Conservation (phyloP, 2,329 filamentous ascomycete genomes). For the Penicillium aurantiogriseum region DNA sequence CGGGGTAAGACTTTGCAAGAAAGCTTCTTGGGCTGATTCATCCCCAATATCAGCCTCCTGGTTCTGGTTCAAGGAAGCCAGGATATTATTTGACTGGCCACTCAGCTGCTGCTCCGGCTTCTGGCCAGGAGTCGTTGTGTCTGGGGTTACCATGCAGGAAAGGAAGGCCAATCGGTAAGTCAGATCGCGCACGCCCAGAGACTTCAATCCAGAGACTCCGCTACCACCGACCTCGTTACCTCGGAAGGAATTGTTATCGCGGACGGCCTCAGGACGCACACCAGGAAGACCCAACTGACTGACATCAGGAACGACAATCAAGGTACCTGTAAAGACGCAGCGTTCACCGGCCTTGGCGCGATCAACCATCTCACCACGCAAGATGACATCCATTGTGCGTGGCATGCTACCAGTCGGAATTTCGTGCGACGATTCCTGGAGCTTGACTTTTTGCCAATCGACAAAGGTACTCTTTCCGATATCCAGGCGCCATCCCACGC, state of each 20-base stretch:
- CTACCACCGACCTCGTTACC: constrained; percentile 77
- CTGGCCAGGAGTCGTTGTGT: constrained; percentile 76
- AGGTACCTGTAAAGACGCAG: constrained; percentile 92
- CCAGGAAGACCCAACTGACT: constrained; percentile 92
- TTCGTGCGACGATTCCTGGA: constrained; percentile 97
- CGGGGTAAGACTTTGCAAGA: constrained; percentile 79
- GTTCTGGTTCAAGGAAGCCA: constrained; percentile 76
- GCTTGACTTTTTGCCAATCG: constrained; percentile 98
- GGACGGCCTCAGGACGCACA: constrained; percentile 74
- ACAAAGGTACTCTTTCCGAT: constrained; percentile 97
- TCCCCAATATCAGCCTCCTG: constrained; percentile 68
- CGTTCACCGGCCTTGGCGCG: constrained; percentile 96
- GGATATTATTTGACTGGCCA: constrained; percentile 77
- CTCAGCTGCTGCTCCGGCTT: constrained; percentile 65
- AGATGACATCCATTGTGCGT: constrained; percentile 92
- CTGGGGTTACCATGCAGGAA: constrained; percentile 91
- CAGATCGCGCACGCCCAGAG: constrained; percentile 88
- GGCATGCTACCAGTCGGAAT: constrained; percentile 99
- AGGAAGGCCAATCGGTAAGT: constrained; percentile 97
- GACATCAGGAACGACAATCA: constrained; percentile 96
- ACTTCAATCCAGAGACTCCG: constrained; percentile 84
- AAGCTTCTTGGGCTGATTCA: constrained; percentile 83
- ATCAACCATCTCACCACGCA: constrained; percentile 96
- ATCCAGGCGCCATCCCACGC: constrained; percentile 91
- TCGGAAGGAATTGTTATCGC: constrained; percentile 75